A percentile compares a stretch with the other conserved stretches of the same genome.
phyloP scores from a whole-genome alignment of 2,329 filamentous ascomycete species.

The Ceratocystis albifundus region DNA sequence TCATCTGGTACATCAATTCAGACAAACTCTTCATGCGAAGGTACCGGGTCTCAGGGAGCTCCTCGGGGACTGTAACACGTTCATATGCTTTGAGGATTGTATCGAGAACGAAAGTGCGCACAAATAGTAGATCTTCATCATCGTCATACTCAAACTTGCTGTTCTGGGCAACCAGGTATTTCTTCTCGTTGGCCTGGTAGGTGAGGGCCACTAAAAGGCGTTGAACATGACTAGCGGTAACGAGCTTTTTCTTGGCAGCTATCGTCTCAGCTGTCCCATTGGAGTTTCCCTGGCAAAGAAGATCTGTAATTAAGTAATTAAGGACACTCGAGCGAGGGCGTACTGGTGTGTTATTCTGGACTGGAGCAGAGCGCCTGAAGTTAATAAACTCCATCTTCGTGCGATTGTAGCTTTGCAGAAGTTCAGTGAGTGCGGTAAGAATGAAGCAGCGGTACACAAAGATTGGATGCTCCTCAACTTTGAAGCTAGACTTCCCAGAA shows the following conservation, averaged over 20 bases:
- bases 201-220: slow-evolving; percentile 78
- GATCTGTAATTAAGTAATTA: slow-evolving; percentile 80
- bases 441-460: slow-evolving; percentile 96
- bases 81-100: slow-evolving; percentile 87
- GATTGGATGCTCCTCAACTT: slow-evolving; percentile 83
- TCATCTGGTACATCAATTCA: slow-evolving; percentile 86
- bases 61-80: slow-evolving; percentile 66
- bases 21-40: slow-evolving; percentile 75
- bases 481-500: slow-evolving; percentile 62
- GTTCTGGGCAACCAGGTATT: slow-evolving; percentile 41
- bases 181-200: slow-evolving; percentile 72
- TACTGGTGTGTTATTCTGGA: slow-evolving; percentile 74
- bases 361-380: slow-evolving; percentile 84
- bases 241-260: slow-evolving; percentile 67
- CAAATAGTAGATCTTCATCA: slow-evolving; percentile 75
- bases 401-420: slow-evolving; percentile 82
- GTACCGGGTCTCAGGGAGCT: slow-evolving; percentile 76
- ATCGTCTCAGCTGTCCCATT: slow-evolving; percentile 62
- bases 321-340: slow-evolving; percentile 87
- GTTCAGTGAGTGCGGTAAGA: slow-evolving; percentile 79
- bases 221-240: slow-evolving; percentile 77
- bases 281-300: slow-evolving; percentile 53
- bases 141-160: slow-evolving; percentile 58
- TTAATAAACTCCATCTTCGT: slow-evolving; percentile 99
- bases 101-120: slow-evolving; percentile 89